phyloP scores from a whole-genome alignment of 371 early-diverging fungal genomes.

The Mortierella sp. region DNA sequence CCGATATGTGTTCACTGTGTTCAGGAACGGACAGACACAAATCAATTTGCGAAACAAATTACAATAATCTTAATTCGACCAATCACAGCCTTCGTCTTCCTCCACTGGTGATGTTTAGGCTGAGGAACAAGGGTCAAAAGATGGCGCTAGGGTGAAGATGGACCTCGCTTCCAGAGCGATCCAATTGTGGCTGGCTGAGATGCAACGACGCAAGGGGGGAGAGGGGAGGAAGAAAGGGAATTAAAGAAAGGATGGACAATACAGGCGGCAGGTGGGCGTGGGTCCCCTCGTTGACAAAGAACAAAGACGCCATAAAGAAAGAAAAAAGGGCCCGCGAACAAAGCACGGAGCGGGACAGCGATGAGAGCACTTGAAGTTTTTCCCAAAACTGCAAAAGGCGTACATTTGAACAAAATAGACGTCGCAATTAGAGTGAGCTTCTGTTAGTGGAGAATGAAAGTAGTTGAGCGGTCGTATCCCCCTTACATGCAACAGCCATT shows the following conservation, averaged over 20 bases:
- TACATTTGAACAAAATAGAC: background rate
- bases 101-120: background rate
- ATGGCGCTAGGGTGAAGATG: background rate
- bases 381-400: constrained; percentile 9
- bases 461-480: background rate
- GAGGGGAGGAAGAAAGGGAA: background rate
- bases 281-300: background rate
- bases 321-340: background rate
- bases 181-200: background rate
- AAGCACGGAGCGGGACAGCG: background rate
- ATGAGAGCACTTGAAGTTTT: background rate
- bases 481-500: background rate
- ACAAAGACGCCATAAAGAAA: background rate
- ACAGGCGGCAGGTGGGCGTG: background rate
- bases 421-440: background rate
- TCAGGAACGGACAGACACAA: background rate
- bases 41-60: constrained; percentile 2
- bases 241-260: background rate
- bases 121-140: background rate
- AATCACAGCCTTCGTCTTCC: background rate
- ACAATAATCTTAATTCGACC: constrained; percentile 7
- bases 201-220: background rate
- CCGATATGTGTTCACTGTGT: background rate
- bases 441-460: background rate
- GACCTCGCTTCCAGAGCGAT: too few relatives aligned